Percentiles rank a stretch among this genome's conserved stretches.
These are phyloP conservation scores for Trichoderma asperelloides DNA, from an alignment of 495 filamentous ascomycete species.

Conservation along the genomic window DNA sequence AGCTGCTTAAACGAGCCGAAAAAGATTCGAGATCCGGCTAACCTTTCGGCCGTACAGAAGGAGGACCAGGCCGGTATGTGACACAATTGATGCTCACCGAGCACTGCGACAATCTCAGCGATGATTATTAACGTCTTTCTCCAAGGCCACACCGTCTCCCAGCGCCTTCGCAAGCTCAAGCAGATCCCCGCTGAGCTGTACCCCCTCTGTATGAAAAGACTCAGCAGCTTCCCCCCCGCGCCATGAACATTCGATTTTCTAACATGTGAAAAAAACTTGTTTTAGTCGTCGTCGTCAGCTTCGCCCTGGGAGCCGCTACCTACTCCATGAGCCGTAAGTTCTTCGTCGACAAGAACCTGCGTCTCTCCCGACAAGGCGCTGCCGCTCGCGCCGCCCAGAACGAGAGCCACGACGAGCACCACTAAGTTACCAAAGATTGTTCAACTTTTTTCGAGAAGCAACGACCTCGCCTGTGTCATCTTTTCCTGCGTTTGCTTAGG, in stretches of 20 bases:
- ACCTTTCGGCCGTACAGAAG: constrained; percentile 51
- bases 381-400: constrained; percentile 22
- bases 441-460: neutral
- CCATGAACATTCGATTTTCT: constrained; percentile 10
- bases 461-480: neutral
- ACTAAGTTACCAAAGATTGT: constrained; percentile 19
- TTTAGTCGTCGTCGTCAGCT: constrained; percentile 73
- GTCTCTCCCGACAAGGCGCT: constrained; percentile 53
- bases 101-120: neutral
- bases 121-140: neutral
- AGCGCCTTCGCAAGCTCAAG: constrained; percentile 80
- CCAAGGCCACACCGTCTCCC: constrained; percentile 91
- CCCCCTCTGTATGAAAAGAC: constrained; percentile 65
- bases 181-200: constrained; percentile 89
- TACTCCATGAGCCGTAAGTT: constrained; percentile 80
- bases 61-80: constrained; percentile 75
- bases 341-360: constrained; percentile 80
- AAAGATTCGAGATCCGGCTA: constrained; percentile 15
- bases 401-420: constrained; percentile 19
- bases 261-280: constrained; percentile 3
- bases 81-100: constrained; percentile 3
- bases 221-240: neutral
- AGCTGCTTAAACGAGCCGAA: constrained; percentile 5
- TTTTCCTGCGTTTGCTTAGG: neutral
- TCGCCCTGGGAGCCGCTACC: constrained; percentile 54